Base-by-base conservation (phyloP, 2,329 filamentous ascomycete species). In the Purpureocillium takamizusanense region DNA sequence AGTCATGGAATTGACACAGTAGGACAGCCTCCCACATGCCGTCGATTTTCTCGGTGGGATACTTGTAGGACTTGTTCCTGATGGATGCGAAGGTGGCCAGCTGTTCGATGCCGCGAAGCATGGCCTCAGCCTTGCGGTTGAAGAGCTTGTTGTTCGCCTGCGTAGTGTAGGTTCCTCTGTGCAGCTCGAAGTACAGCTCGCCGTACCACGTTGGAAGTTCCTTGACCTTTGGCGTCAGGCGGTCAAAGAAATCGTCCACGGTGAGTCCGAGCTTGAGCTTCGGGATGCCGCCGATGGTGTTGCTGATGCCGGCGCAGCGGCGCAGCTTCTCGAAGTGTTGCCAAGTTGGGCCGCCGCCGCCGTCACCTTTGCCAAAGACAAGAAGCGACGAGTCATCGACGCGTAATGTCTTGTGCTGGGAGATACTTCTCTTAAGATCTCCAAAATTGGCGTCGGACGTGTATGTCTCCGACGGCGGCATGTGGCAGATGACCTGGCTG, bases 1-100 rank as follows among this genome's bases (percentile, higher is more conserved):
- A 97, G 57, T 98, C 92, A 48, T 98, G 92, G 70, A 98, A 98
- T 54, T 98, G 92, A 49, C 90, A 97, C 18, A 97, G 76, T 17
- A 97, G 71, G 3, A 90, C 83, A 39, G 76, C 74, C 66, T 97
- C 90, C 92, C 92, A 98, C 80, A 98, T 94, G 41, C 83, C 74
- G 55, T 98, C 92, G 39, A 98, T 81, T n/a, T 92, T 79, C 55
- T 84, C 78, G 63, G 94, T 95, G 9, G 92, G 92, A 56, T 97
- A 98, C 53, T 83, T 83, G 67, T 95, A 97, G 2, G 69, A 69
- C 23, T 70, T 68, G 44, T 81, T 68, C 50, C 78, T 78, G 45
- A 97, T 65, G 3, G 84, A 92, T 5, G 87, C 88, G 48, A 94
- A 65, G 0, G 92, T 94, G 7, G 89, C 86, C 28, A 97, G 69